These are phyloP conservation scores for Picea sitchensis DNA, from an alignment of 75 land plant species.

Conservation along the genomic window DNA sequence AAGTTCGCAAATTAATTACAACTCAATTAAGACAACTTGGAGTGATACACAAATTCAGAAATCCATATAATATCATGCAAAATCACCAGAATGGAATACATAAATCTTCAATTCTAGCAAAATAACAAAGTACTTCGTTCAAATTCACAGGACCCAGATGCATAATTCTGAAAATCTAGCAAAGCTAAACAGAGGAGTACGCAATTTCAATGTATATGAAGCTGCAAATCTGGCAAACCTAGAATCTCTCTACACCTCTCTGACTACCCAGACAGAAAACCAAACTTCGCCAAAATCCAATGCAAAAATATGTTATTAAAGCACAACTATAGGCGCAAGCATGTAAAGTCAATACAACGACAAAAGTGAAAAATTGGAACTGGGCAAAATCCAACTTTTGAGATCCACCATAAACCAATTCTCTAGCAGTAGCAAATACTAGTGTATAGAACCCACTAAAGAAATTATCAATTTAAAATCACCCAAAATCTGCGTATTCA, in stretches of 20 bases:
- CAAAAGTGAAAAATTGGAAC: no score
- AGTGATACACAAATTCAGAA: background rate
- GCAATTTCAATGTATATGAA: background rate
- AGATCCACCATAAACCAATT: no score
- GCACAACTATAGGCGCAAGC: no score
- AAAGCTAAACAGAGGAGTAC: background rate
- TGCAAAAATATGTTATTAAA: no score
- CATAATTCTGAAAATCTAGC: background rate
- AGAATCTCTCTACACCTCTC: background rate
- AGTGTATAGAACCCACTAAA: no score
- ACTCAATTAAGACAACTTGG: conserved; percentile 48
- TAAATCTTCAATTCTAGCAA: background rate
- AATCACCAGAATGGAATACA: no score
- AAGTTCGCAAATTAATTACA: background rate
- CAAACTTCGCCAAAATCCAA: background rate
- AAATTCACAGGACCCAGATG: background rate
- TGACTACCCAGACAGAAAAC: background rate
- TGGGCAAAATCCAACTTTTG: no score
- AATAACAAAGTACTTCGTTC: background rate
- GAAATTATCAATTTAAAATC: no score
- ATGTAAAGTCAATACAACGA: background rate
- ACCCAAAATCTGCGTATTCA: no score
- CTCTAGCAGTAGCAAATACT: no score
- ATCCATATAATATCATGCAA: background rate
- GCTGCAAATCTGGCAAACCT: background rate